These are phyloP conservation scores for Hyparrhenia diplandra DNA, from an alignment of 176 grass and related monocot species.

Conservation along the genomic window DNA sequence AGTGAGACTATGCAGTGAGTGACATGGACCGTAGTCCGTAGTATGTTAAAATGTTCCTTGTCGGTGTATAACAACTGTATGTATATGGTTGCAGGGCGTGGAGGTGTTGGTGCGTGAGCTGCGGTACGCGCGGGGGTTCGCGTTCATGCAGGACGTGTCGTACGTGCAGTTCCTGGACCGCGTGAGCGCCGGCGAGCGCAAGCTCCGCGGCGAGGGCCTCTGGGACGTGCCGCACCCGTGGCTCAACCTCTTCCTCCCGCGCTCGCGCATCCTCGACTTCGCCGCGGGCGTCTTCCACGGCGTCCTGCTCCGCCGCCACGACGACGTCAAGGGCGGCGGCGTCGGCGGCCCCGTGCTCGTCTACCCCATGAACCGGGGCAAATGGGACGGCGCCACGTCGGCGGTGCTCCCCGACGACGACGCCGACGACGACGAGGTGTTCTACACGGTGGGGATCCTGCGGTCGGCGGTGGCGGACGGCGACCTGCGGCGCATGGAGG, in stretches of 20 bases:
- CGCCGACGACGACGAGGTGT: conserved; percentile 47
- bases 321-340: background rate
- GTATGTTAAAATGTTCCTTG: too few relatives aligned
- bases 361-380: conserved; percentile 68
- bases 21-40: too few relatives aligned
- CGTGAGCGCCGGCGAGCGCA: conserved; percentile 42
- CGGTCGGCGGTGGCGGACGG: conserved; percentile 22
- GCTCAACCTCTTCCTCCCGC: conserved; percentile 75
- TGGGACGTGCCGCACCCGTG: conserved; percentile 84
- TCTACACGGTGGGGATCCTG: conserved; percentile 68
- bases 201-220: conserved; percentile 40
- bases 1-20: too few relatives aligned
- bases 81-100: conserved; percentile 29
- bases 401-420: conserved; percentile 49
- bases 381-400: conserved; percentile 53
- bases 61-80: too few relatives aligned
- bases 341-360: conserved; percentile 45
- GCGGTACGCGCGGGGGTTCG: conserved; percentile 38
- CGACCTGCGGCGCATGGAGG: conserved; percentile 33
- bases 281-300: conserved; percentile 52
- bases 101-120: conserved; percentile 41
- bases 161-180: conserved; percentile 62
- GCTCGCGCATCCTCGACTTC: conserved; percentile 61
- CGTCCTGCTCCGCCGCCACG: conserved; percentile 25
- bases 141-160: conserved; percentile 51